Conservation (phyloP, 2,329 filamentous ascomycete species). For the Penicillium olsonii region DNA sequence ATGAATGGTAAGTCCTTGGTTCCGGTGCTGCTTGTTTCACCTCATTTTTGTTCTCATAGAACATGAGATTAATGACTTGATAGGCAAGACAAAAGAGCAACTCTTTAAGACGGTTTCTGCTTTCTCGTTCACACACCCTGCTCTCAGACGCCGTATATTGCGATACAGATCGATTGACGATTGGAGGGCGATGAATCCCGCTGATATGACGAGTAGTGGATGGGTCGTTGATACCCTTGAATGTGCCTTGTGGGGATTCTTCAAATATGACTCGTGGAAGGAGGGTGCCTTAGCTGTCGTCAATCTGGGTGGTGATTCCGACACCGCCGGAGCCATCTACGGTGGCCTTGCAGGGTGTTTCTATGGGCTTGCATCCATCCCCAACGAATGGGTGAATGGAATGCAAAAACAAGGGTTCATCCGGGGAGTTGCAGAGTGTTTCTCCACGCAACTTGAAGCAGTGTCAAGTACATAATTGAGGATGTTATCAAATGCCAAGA, state of each 20-base stretch:
- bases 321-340: constrained; percentile 49
- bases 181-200: constrained; percentile 26
- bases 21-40: constrained; percentile 14
- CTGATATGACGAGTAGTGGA: constrained; percentile 38
- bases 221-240: constrained; percentile 48
- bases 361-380: constrained; percentile 40
- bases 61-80: background rate
- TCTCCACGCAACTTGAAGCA: background rate
- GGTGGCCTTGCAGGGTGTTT: constrained; percentile 46
- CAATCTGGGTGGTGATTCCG: constrained; percentile 47
- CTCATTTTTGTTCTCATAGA: background rate
- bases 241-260: constrained; percentile 47
- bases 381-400: constrained; percentile 30
- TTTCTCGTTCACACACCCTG: constrained; percentile 15
- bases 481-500: background rate
- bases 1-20: constrained; percentile 26
- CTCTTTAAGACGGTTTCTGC: constrained; percentile 5
- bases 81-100: constrained; percentile 20
- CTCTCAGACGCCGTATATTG: constrained; percentile 10
- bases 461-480: background rate
- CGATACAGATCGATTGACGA: constrained; percentile 20
- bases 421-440: constrained; percentile 8
- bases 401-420: constrained; percentile 29
- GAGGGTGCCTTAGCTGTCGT: constrained; percentile 43
- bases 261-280: constrained; percentile 38